Percentiles rank a stretch among this genome's conserved stretches.
phyloP scores from a whole-genome alignment of 768 basidiomycete species.

The Cystobasidium ongulense region DNA sequence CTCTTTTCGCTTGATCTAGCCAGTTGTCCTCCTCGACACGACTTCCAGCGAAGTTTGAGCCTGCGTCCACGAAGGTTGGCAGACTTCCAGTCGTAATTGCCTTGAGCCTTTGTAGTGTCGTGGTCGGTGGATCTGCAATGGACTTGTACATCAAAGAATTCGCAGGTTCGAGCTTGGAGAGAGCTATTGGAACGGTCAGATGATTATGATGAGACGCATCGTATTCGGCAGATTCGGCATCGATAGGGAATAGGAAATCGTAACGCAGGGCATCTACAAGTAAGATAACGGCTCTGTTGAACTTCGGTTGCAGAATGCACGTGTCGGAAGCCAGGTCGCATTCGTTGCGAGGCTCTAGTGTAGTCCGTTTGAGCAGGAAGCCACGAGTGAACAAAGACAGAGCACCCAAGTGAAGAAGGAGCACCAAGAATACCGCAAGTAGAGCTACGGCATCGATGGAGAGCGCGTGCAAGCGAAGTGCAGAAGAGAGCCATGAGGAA shows the following conservation, averaged over 20 bases:
- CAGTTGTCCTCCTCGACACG: constrained; percentile 81
- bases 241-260: constrained; percentile 72
- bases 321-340: constrained; percentile 13
- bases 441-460: constrained; percentile 5
- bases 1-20: constrained; percentile 58
- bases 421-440: neutral
- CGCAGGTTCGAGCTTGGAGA: constrained; percentile 58
- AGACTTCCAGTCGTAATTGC: constrained; percentile 88
- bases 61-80: constrained; percentile 91
- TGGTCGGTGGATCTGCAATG: constrained; percentile 87
- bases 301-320: constrained; percentile 57
- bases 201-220: constrained; percentile 55
- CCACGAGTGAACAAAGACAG: constrained; percentile 86
- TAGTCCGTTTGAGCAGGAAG: constrained; percentile 72
- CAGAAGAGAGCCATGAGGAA: neutral
- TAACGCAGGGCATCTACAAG: constrained; percentile 89
- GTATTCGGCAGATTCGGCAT: constrained; percentile 54
- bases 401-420: constrained; percentile 59
- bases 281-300: constrained; percentile 70
- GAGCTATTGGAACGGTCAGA: constrained; percentile 65
- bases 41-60: constrained; percentile 80
- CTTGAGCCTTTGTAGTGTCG: constrained; percentile 89
- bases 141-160: constrained; percentile 81
- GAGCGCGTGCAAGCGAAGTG: neutral
- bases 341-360: constrained; percentile 53